Evolutionary conservation across 2,329 filamentous ascomycete species (phyloP), one percentile per base, ranked within the genome.

Genomic region (Claviceps fusiformis): DNA sequence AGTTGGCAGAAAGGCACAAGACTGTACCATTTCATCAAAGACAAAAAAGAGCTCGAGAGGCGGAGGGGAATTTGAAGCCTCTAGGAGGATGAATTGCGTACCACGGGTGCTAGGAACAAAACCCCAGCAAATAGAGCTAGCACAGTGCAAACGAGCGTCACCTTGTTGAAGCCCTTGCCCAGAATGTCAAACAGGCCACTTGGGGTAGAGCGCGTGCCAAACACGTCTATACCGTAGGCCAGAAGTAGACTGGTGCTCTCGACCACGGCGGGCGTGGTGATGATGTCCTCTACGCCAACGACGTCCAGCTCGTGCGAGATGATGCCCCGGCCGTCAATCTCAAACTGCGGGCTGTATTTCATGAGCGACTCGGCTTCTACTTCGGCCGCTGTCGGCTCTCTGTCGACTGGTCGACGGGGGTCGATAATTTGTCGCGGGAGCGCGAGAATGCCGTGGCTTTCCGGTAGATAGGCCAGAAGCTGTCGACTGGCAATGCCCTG

Each of bases 241-340:
- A 96, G 86, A 13, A 98, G 79, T 55, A 97, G 69, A 63, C 87
- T 92, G 1, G 93, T 97, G 71, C 91, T 96, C 73, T 98, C 93
- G 35, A 98, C 79, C 5, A 89, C 69, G 1, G 89, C 87, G 0
- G 91, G 87, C 19, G 80, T 80, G 0, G 89, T 83, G 35, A 92
- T 78, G 24, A 97, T 82, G 49, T 81, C 74, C 57, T 79, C 75
- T 46, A 95, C 79, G 6, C 89, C 90, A 2, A 91, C 57, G 1
- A 97, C 80, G 59, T 95, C 88, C 24, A 90, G 82, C 61, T 85
- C 78, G 69, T 98, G 93, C 35, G 87, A 89, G 50, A 96, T 71
- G 55, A 87, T 79, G 72, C 83, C 84, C 60, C 87, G 86, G 0
- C 90, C 86, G 62, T 96, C 89, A 57, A 96, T 84, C 55, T 95